Base-by-base conservation (phyloP, 2,329 filamentous ascomycete species). In the Verticillium albo-atrum region DNA sequence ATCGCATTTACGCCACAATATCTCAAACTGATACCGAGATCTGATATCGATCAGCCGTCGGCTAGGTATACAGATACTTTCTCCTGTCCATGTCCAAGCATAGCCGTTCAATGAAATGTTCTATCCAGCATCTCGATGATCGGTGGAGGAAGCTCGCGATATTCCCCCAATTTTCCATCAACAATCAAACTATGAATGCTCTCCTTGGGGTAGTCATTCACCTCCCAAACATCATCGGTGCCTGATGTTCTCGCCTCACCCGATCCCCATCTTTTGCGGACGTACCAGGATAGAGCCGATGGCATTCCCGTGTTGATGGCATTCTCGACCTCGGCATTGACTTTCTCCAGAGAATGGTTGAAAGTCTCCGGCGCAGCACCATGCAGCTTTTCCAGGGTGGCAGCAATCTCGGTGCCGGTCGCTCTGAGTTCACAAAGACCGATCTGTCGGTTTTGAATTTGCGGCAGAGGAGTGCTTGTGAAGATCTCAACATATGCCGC, bases 401-500 rank as follows among this genome's bases (percentile, higher is more conserved):
- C 55, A 1, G 62, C 63, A 6, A 71, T 63, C 14, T 71, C 68
- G 4, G 56, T 53, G 1, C 68, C 70, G 0, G 67, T 71, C 0
- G 66, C 63, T 7, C 57, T 61, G 1, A 71, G 35, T 53, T 71
- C 70, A 1, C 63, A 64, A 34, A 70, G 25, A 3, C 64, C 61
- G 26, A 71, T 67, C 6, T 53, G 59, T 7, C 68, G 60, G 14
- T 64, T 65, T 4, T 61, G 54, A 0, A 71, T 60, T 37, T 68
- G 53, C 2, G 62, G 47, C 2, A 66, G 60, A 6, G 68, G 65
- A 1, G 63, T 70, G 2, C 20, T 56, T 0, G 68, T 61, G n/a
- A 71, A 71, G 30, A 71, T 67, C 2, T 66, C 66, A 4, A 63
- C 65, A 34, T 71, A 70, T 0, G 65, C 69, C 10, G 64, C 65